Evolutionary conservation across 768 basidiomycete genomes (phyloP).

Genomic region (Jaapia argillacea): DNA sequence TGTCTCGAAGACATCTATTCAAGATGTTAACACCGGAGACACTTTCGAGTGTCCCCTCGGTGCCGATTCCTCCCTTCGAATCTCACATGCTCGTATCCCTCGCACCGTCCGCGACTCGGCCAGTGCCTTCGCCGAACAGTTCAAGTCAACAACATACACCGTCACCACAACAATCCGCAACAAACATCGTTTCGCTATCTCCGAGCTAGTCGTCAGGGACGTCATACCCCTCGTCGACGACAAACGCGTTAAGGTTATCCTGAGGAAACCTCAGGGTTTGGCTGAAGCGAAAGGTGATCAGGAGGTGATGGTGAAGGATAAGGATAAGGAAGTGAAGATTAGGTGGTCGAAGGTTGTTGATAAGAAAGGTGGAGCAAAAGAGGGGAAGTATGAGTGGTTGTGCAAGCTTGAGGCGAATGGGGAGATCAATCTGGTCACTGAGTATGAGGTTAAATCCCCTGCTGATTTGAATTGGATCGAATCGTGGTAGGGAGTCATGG

Average conservation of each 20-base stretch:
- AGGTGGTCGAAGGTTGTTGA: slow-evolving; percentile 26
- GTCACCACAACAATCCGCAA: slow-evolving; percentile 30
- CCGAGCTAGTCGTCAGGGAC: slow-evolving; percentile 36
- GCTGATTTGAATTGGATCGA: too few species aligned
- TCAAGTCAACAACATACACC: slow-evolving; percentile 32
- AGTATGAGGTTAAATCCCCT: slow-evolving; percentile 44
- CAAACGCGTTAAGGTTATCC: slow-evolving; percentile 29
- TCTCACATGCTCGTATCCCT: slow-evolving; percentile 30
- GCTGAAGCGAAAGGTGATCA: slow-evolving; percentile 31
- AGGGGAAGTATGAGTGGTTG: slow-evolving; percentile 49
- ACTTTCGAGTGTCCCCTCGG: slow-evolving; percentile 49
- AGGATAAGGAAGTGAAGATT: slow-evolving; percentile 13
- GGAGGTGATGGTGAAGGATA: slow-evolving; percentile 24
- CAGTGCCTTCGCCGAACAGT: slow-evolving; percentile 34
- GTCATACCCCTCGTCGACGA: slow-evolving; percentile 26
- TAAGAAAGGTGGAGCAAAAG: slow-evolving; percentile 35
- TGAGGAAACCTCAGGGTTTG: slow-evolving; percentile 36
- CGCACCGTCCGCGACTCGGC: slow-evolving; percentile 24
- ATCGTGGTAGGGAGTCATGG: too few species aligned
- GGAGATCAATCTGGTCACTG: slow-evolving; percentile 32
- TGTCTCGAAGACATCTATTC: slow-evolving; percentile 45
- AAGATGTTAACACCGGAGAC: slow-evolving; percentile 27
- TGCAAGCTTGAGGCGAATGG: slow-evolving; percentile 32
- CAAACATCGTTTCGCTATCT: slow-evolving; percentile 34
- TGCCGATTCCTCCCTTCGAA: slow-evolving; percentile 19